A percentile compares a stretch with the other conserved stretches of the same genome.
Conservation (phyloP, 805 yeast species). For the Metschnikowia corniflorae region DNA sequence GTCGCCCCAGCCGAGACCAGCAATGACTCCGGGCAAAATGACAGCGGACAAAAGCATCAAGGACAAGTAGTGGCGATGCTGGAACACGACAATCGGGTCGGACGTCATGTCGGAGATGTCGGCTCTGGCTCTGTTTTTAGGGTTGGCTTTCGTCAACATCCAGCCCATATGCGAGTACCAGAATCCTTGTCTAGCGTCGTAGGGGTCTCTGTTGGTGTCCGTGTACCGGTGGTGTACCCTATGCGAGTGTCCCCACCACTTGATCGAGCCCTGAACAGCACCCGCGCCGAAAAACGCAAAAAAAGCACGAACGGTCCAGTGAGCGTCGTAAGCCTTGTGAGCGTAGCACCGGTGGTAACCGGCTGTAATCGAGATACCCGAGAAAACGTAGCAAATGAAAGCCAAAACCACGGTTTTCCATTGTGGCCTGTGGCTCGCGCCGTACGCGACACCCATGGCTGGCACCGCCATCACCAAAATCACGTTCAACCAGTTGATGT, state of each 20-base stretch:
- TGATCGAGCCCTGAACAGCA: constrained; percentile 78
- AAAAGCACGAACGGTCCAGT: constrained; percentile 55
- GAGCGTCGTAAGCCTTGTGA: constrained; percentile 68
- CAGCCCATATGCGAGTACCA: constrained; percentile 86
- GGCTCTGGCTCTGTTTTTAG: constrained; percentile 76
- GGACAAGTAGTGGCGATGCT: constrained; percentile 71
- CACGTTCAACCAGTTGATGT: constrained; percentile 76
- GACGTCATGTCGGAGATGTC: constrained; percentile 72
- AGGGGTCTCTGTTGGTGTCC: constrained; percentile 79
- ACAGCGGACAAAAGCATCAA: constrained; percentile 61
- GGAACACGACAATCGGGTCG: constrained; percentile 77
- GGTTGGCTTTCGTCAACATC: constrained; percentile 80
- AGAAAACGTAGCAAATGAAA: constrained; percentile 48
- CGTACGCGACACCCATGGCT: constrained; percentile 44
- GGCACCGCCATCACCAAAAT: constrained; percentile 64
- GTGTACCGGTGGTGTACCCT: constrained; percentile 86
- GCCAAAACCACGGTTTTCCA: constrained; percentile 52
- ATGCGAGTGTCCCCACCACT: constrained; percentile 88
- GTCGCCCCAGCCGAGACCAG: constrained; percentile 29
- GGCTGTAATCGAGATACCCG: constrained; percentile 77
- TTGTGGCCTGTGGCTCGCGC: constrained; percentile 47
- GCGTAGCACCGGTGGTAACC: constrained; percentile 83
- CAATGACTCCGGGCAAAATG: constrained; percentile 53
- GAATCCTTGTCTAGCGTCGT: constrained; percentile 79
- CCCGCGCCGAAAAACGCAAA: constrained; percentile 80